Percentiles rank a stretch among this genome's conserved stretches.
phyloP scores from a whole-genome alignment of 768 basidiomycete genomes.

The Podaxis sp. region DNA sequence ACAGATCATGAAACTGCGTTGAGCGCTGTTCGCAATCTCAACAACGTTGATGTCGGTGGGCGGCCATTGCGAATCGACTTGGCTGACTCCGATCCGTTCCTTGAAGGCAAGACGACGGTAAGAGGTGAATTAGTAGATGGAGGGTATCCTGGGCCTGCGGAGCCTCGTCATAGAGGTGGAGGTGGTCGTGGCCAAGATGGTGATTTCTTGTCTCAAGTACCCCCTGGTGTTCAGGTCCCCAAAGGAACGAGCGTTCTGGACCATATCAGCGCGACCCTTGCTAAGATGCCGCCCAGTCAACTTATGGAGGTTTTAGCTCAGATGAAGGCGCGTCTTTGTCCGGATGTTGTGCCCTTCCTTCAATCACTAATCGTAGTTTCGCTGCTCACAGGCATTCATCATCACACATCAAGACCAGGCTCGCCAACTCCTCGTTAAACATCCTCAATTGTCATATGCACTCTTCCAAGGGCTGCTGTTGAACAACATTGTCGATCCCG shows the following conservation, averaged over 20 bases:
- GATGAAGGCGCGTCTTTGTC: slow-evolving; percentile 77
- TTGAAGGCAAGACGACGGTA: slow-evolving; percentile 87
- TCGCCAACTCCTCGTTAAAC: slow-evolving; percentile 66
- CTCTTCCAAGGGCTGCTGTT: slow-evolving; percentile 92
- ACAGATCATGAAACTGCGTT: slow-evolving; percentile 93
- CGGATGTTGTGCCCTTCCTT: slow-evolving; percentile 17
- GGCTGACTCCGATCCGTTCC: slow-evolving; percentile 89
- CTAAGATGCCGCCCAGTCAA: slow-evolving; percentile 77
- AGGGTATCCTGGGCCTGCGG: slow-evolving; percentile 53
- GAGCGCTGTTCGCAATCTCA: slow-evolving; percentile 94
- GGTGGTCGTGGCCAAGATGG: slow-evolving; percentile 41
- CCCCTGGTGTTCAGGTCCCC: slow-evolving; percentile 72
- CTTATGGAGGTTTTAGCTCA: slow-evolving; percentile 94
- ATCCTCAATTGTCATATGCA: slow-evolving; percentile 95
- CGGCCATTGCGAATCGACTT: slow-evolving; percentile 92
- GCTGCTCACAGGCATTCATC: slow-evolving; percentile 74
- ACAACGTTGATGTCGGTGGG: slow-evolving; percentile 89
- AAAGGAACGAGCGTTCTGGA: slow-evolving; percentile 75
- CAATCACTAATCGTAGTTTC: slow-evolving; percentile 5
- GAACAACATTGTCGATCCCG: slow-evolving; percentile 90
- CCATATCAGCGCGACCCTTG: slow-evolving; percentile 82
- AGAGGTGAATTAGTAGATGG: slow-evolving; percentile 78
- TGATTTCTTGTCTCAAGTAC: slow-evolving; percentile 64
- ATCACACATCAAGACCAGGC: slow-evolving; percentile 92
- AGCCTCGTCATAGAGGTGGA: slow-evolving; percentile 55